These are phyloP conservation scores for Cryptosporidium bovis DNA, from an alignment of 169 alveolate species.

Conservation along the genomic window DNA sequence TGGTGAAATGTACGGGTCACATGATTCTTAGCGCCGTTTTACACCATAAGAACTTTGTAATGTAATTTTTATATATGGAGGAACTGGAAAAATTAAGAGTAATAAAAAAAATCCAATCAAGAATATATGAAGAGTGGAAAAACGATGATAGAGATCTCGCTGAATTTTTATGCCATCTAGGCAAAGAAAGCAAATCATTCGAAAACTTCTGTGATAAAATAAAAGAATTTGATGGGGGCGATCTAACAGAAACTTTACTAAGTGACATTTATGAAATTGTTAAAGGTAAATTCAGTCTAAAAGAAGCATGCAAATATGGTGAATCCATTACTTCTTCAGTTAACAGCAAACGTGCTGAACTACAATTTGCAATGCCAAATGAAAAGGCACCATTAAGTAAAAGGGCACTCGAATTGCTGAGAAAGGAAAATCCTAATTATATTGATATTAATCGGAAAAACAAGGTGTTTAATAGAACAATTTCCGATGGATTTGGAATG, in stretches of 20 bases:
- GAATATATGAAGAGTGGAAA: slow-evolving; percentile 59
- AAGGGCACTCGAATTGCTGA: slow-evolving; percentile 49
- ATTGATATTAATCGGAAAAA: slow-evolving; percentile 13
- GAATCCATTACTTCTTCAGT: background rate
- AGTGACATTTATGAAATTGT: slow-evolving; percentile 9
- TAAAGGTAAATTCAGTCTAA: background rate
- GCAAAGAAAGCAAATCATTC: slow-evolving; percentile 5
- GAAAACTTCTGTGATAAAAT: slow-evolving; percentile 15
- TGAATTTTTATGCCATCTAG: slow-evolving; percentile 21
- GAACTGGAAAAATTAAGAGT: slow-evolving; percentile 18
- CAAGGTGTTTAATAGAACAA: slow-evolving; percentile 5
- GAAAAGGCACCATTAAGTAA: slow-evolving; percentile 46
- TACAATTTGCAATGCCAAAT: slow-evolving; percentile 55
- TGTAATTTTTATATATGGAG: slow-evolving; percentile 36
- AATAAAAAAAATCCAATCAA: slow-evolving; percentile 9
- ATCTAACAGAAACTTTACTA: slow-evolving; percentile 3
- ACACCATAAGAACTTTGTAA: background rate
- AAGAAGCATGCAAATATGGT: background rate
- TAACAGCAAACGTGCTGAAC: background rate
- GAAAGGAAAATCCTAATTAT: slow-evolving; percentile 32
- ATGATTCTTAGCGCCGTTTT: slow-evolving; percentile 5
- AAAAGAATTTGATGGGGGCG: background rate
- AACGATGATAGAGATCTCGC: slow-evolving; percentile 47
- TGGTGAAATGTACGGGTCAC: slow-evolving; percentile 48
- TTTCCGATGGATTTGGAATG: slow-evolving; percentile 54